Conservation (phyloP, 2,329 filamentous ascomycete species). For the Podosphaera aphanis region DNA sequence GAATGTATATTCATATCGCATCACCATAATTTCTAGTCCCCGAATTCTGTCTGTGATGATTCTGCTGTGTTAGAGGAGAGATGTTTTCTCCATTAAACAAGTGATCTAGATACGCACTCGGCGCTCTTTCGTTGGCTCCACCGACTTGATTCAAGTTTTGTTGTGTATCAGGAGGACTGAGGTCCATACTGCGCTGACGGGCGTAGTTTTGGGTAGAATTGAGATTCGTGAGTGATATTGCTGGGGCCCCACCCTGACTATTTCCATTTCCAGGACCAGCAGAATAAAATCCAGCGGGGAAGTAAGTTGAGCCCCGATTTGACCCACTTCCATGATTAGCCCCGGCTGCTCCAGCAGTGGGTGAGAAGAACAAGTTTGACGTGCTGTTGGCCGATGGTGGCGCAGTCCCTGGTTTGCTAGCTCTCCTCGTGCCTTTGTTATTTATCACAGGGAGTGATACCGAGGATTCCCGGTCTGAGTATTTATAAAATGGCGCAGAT, state of each 20-base stretch:
- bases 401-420: slow-evolving; percentile 17
- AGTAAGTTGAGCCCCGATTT: slow-evolving; percentile 52
- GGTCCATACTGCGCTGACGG: slow-evolving; percentile 21
- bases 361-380: slow-evolving; percentile 62
- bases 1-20: neutral
- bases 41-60: neutral
- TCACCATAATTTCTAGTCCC: neutral
- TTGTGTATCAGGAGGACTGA: slow-evolving; percentile 39
- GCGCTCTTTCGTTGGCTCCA: slow-evolving; percentile 36
- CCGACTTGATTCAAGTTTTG: slow-evolving; percentile 34
- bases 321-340: slow-evolving; percentile 26
- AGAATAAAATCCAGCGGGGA: slow-evolving; percentile 82
- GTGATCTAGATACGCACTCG: slow-evolving; percentile 77
- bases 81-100: slow-evolving; percentile 39
- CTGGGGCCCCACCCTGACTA: slow-evolving; percentile 20
- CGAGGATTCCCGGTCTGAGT: slow-evolving; percentile 27
- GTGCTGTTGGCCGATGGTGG: slow-evolving; percentile 7
- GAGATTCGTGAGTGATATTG: slow-evolving; percentile 37
- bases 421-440: slow-evolving; percentile 14
- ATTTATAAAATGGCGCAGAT: slow-evolving; percentile 40
- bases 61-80: slow-evolving; percentile 6
- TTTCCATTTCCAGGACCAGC: slow-evolving; percentile 25
- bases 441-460: slow-evolving; percentile 12
- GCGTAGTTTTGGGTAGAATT: slow-evolving; percentile 24
- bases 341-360: slow-evolving; percentile 46